Percentiles rank a stretch among this genome's conserved stretches.
Conservation (phyloP, 2,329 filamentous ascomycete genomes). For the Colletotrichum sp. region DNA sequence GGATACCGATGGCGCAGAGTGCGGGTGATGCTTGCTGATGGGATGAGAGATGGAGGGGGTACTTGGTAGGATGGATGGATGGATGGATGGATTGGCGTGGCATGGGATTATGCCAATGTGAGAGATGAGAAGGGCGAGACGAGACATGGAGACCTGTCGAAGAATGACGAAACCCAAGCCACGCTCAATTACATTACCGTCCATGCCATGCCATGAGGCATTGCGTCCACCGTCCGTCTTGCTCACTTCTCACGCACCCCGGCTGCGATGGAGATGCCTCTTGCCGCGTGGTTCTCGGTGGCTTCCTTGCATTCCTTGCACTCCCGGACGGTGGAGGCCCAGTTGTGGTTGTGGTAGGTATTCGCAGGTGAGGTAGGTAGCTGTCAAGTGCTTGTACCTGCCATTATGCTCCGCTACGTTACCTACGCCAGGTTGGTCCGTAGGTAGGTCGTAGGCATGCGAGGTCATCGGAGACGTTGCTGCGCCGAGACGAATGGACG, state of each 20-base stretch:
- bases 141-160: neutral
- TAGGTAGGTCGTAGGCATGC: neutral
- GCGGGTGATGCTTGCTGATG: neutral
- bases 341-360: neutral
- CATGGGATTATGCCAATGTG: slow-evolving; percentile 1
- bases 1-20: neutral
- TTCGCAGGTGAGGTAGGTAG: neutral
- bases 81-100: neutral
- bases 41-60: neutral
- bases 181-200: neutral
- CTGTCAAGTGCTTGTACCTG: neutral
- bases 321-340: neutral
- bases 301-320: neutral
- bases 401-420: neutral
- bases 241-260: neutral
- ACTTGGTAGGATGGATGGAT: neutral
- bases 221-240: neutral
- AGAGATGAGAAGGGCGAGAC: neutral
- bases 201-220: neutral
- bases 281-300: neutral
- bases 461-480: neutral
- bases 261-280: neutral
- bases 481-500: neutral
- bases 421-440: neutral
- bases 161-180: neutral